phyloP scores from a whole-genome alignment of 2,329 filamentous ascomycete species.

The Ophiocordyceps polyrhachis-furcata region DNA sequence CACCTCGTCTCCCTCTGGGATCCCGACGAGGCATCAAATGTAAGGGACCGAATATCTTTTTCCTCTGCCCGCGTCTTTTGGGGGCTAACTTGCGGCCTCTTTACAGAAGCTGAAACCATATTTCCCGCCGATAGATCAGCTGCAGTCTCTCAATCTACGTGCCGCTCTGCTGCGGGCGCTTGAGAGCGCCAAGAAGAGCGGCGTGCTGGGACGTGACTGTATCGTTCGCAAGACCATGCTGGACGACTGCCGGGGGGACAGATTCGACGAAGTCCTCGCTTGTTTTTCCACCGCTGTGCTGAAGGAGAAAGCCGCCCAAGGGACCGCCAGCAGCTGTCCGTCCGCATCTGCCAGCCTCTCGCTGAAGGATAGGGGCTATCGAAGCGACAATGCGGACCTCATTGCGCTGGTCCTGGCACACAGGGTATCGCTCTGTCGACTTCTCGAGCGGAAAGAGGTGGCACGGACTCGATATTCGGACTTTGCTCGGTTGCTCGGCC shows the following conservation, averaged over 20 bases:
- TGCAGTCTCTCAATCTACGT: constrained; percentile 81
- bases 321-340: constrained; percentile 17
- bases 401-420: constrained; percentile 55
- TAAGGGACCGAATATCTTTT: constrained; percentile 16
- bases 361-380: constrained; percentile 39
- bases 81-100: neutral
- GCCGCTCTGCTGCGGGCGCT: constrained; percentile 65
- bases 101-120: constrained; percentile 68
- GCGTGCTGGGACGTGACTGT: constrained; percentile 58
- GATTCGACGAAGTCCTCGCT: constrained; percentile 70
- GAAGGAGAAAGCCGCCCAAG: constrained; percentile 41
- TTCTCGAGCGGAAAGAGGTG: constrained; percentile 40
- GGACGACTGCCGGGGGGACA: constrained; percentile 86
- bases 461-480: constrained; percentile 38
- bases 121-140: constrained; percentile 76
- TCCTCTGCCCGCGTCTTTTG: neutral
- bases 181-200: constrained; percentile 75
- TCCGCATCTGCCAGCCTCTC: constrained; percentile 36
- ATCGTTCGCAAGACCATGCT: constrained; percentile 86
- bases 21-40: constrained; percentile 52
- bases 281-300: constrained; percentile 71
- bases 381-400: constrained; percentile 34
- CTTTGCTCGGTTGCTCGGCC: constrained; percentile 44
- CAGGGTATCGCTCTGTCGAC: constrained; percentile 41
- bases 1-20: constrained; percentile 77